These are phyloP conservation scores for Meyerozyma carpophila DNA, from an alignment of 1,139 yeast genomes.

Conservation along the genomic window DNA sequence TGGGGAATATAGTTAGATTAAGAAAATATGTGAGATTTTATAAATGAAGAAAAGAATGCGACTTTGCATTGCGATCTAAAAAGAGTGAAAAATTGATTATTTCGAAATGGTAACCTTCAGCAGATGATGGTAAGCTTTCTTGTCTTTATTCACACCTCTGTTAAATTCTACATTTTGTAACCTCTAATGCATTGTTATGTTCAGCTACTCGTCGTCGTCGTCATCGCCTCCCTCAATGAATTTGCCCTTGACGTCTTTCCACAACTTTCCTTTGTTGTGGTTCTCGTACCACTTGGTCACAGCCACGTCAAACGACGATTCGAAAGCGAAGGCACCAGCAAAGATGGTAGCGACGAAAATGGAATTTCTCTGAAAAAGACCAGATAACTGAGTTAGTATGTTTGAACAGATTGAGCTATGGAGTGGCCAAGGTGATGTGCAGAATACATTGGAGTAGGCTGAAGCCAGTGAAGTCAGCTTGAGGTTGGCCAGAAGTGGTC, in stretches of 20 bases:
- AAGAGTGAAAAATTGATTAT: neutral
- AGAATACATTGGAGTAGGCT: neutral
- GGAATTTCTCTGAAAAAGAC: conserved; percentile 89
- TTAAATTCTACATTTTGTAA: neutral
- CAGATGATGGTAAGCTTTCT: neutral
- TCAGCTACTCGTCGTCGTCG: conserved; percentile 40
- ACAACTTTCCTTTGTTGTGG: conserved; percentile 92
- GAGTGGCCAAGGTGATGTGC: neutral
- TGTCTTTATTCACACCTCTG: neutral
- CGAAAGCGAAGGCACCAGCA: conserved; percentile 85
- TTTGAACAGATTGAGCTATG: neutral
- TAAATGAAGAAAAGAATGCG: neutral
- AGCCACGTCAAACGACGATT: conserved; percentile 73
- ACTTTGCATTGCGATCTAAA: neutral
- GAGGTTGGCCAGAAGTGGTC: too few relatives aligned
- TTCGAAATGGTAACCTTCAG: too few relatives aligned
- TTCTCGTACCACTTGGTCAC: conserved; percentile 79
- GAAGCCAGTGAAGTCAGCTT: too few relatives aligned
- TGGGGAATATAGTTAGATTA: neutral
- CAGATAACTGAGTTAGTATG: conserved; percentile 8
- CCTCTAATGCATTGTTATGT: neutral
- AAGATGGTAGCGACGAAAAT: conserved; percentile 82
- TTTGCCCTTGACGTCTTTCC: conserved; percentile 85
- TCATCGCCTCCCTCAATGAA: conserved; percentile 56
- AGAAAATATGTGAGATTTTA: neutral